Evolutionary conservation across 768 basidiomycete species (phyloP).

Genomic region (Termitomyces sp.): DNA sequence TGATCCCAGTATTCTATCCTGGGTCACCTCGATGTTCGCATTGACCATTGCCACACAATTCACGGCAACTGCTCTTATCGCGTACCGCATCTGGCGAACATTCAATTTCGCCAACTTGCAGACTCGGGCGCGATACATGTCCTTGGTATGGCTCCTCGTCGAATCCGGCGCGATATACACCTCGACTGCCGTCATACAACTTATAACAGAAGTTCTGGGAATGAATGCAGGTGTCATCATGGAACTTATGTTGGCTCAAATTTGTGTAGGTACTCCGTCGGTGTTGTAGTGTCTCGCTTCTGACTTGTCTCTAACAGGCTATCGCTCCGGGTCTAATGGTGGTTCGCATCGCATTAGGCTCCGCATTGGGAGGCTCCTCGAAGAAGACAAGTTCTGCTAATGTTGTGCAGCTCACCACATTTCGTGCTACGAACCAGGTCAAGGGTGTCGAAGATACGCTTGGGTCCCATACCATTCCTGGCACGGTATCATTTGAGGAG

Average conservation of each 20-base stretch:
- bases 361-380: not conserved
- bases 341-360: slow-evolving; percentile 5
- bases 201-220: slow-evolving; percentile 4
- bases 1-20: slow-evolving; percentile 23
- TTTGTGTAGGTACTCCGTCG: slow-evolving; percentile 21
- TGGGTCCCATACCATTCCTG: not conserved
- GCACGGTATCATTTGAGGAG: not conserved
- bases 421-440: not conserved
- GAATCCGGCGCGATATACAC: slow-evolving; percentile 28
- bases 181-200: slow-evolving; percentile 24
- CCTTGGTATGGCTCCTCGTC: slow-evolving; percentile 23
- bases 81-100: slow-evolving; percentile 22
- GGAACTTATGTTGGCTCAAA: slow-evolving; percentile 26
- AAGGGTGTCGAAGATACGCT: not conserved
- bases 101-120: slow-evolving; percentile 9
- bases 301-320: slow-evolving; percentile 1
- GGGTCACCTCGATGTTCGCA: slow-evolving; percentile 27
- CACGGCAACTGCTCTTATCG: slow-evolving; percentile 24
- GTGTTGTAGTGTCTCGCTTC: not conserved
- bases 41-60: slow-evolving; percentile 28
- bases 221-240: slow-evolving; percentile 25
- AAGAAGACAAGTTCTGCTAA: not conserved
- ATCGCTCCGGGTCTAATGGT: slow-evolving; percentile 13
- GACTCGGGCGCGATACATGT: slow-evolving; percentile 19
- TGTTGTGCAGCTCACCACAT: slow-evolving; percentile 2